A percentile compares a stretch with the other conserved stretches of the same genome.
phyloP scores from a whole-genome alignment of 2,329 filamentous ascomycete species.

The Pseudocercospora ulei region DNA sequence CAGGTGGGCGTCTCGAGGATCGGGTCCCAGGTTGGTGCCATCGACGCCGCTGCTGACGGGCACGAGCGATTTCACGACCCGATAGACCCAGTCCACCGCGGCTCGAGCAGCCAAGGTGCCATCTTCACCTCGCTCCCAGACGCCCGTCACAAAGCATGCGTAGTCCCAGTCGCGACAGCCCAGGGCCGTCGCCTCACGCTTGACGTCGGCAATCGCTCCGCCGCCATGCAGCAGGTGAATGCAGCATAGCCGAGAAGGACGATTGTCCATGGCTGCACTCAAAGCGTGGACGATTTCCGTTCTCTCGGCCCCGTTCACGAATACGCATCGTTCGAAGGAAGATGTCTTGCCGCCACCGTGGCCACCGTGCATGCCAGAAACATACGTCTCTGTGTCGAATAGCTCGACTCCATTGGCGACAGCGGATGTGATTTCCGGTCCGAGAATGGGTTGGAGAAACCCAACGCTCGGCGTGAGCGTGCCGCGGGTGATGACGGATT shows the following conservation, averaged over 20 bases:
- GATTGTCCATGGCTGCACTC: constrained; percentile 40
- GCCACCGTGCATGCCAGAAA: constrained; percentile 51
- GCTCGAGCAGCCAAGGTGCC: constrained; percentile 36
- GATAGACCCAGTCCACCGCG: constrained; percentile 49
- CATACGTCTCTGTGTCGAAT: constrained; percentile 54
- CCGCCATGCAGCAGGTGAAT: constrained; percentile 55
- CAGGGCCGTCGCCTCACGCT: constrained; percentile 47
- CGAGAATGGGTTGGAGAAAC: not conserved
- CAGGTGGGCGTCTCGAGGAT: constrained; percentile 48
- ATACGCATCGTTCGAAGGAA: constrained; percentile 56
- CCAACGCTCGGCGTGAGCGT: not conserved
- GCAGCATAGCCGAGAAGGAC: constrained; percentile 50
- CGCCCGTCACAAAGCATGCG: constrained; percentile 54
- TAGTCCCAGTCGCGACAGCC: constrained; percentile 56
- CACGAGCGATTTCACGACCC: constrained; percentile 42
- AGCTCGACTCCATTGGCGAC: constrained; percentile 43
- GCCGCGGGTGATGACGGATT: no score
- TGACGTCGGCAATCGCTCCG: constrained; percentile 42
- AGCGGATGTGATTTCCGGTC: constrained; percentile 25
- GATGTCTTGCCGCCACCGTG: constrained; percentile 52
- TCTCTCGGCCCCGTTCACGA: constrained; percentile 45
- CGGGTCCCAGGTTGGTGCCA: constrained; percentile 53
- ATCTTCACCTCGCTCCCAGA: constrained; percentile 50
- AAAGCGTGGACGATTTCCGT: constrained; percentile 35
- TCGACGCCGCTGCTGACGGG: constrained; percentile 48